Evolutionary conservation across 1,284 basidiomycete species (phyloP).

Genomic region (Lentinula novae-zelandiae): DNA sequence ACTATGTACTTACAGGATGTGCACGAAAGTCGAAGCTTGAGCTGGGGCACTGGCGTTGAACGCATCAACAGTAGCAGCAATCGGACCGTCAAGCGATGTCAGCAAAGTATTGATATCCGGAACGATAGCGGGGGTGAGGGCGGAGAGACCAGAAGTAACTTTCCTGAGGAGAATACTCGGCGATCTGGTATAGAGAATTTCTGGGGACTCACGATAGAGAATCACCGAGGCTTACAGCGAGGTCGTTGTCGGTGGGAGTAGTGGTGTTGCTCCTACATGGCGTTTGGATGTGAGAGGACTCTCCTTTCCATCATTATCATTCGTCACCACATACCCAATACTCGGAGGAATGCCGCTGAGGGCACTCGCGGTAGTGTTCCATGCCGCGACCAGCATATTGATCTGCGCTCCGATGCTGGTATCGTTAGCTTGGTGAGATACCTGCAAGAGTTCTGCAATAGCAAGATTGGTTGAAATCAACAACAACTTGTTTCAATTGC

Average conservation of each 20-base stretch:
- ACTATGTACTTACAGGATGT: constrained; percentile 24
- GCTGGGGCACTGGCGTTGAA: constrained; percentile 28
- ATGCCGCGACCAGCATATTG: constrained; percentile 22
- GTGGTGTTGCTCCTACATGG: constrained; percentile 7
- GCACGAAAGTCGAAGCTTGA: constrained; percentile 20
- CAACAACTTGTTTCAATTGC: background rate
- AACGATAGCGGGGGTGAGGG: constrained; percentile 21
- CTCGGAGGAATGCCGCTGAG: constrained; percentile 25
- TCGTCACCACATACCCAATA: constrained; percentile 25
- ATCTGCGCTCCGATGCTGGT: constrained; percentile 25
- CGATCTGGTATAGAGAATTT: background rate
- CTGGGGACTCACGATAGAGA: constrained; percentile 23
- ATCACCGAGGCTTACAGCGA: constrained; percentile 26
- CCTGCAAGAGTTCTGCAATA: constrained; percentile 25
- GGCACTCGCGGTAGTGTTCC: constrained; percentile 17
- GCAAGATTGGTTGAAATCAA: background rate
- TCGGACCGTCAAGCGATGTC: constrained; percentile 25
- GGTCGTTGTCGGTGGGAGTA: constrained; percentile 30
- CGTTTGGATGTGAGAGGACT: background rate
- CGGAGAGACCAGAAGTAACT: constrained; percentile 25
- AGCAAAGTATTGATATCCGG: constrained; percentile 23
- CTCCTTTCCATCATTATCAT: background rate
- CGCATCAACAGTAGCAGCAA: constrained; percentile 21
- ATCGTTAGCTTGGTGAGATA: constrained; percentile 24
- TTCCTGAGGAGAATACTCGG: constrained; percentile 16